Evolutionary conservation across 2,329 filamentous ascomycete species (phyloP), one percentile per base, ranked within the genome.

Genomic region (Alternaria burnsii): DNA sequence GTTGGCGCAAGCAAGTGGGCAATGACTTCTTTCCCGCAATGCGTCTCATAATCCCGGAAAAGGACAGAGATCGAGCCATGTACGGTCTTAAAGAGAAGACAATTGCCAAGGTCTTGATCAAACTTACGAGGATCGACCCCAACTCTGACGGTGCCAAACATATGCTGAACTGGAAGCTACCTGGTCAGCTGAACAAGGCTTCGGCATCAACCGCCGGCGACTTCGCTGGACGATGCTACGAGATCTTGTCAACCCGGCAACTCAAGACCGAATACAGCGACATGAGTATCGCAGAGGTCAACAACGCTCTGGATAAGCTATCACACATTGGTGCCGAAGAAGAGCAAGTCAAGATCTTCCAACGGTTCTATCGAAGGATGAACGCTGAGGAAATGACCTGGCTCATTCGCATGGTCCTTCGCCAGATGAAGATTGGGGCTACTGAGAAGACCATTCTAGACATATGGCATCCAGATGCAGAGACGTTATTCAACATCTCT

Each of bases 41-140:
- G 78, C 89, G 95, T 20, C 86, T 99, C 47, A 97, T 98, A 58
- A 84, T 97, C 4, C 94, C 94, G 0, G 93, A 96, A 71, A 96
- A 97, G 75, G 95, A 99, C 74, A 88, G 93, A 40, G 93, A 98
- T 72, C 88, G 95, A 48, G 91, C 91, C 18, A 93, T 97, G 83
- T 99, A 98, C 72, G 93, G 94, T 1, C 83, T 99, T 41, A 98
- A 98, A 75, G 95, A 99, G 81, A 94, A 91, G 75, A 87, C 89
- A 5, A 93, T 99, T 61, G 94, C 90, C 10, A 97, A 93, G 75
- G 81, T 98, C 20, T 83, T 98, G n/a, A 91, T 97, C 59, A 94
- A 93, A 75, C 86, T 97, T 40, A 90, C 97, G 84, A 94, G 94
- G 74, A 97, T 99, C 71, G 90, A 94, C 81, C 92, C 90, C 71